These are phyloP conservation scores for Xylariales sp. DNA, from an alignment of 2,329 filamentous ascomycete genomes.

Conservation along the genomic window DNA sequence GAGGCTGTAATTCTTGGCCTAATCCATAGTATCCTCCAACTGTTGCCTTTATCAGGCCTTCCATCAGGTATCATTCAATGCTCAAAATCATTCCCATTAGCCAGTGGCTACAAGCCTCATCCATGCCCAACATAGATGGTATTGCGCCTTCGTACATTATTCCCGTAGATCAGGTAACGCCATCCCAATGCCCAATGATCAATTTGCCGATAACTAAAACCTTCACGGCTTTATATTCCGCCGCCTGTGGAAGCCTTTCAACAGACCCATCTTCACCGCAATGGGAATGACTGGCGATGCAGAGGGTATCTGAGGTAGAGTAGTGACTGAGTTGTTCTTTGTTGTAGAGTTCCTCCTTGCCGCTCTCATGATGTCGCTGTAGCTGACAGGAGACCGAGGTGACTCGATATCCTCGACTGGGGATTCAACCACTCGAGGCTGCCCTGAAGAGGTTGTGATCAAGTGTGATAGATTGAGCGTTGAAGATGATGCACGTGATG, in stretches of 20 bases:
- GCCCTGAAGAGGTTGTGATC: constrained; percentile 3
- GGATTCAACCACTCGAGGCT: constrained; percentile 14
- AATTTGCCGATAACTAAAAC: too few species aligned
- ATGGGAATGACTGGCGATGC: constrained; percentile 18
- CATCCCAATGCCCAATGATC: too few species aligned
- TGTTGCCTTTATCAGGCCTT: background rate
- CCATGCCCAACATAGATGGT: constrained; percentile 3
- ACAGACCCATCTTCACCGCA: constrained; percentile 26
- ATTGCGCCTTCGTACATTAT: background rate
- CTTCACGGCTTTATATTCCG: too few species aligned
- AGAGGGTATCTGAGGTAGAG: constrained; percentile 17
- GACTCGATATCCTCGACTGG: constrained; percentile 4
- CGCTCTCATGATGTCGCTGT: constrained; percentile 42
- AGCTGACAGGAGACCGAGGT: constrained; percentile 34
- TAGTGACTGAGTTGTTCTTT: constrained; percentile 19
- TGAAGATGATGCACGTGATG: constrained; percentile 24
- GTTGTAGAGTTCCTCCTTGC: constrained; percentile 36
- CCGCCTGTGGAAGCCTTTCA: too few species aligned
- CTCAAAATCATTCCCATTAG: background rate
- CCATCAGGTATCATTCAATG: constrained; percentile 8
- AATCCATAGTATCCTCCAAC: background rate
- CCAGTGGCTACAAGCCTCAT: constrained; percentile 1
- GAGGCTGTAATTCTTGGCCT: background rate
- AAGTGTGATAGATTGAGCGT: constrained; percentile 20
- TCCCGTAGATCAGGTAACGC: too few species aligned